Evolutionary conservation across 129 eudicot species (phyloP).

Genomic region (Tagetes erecta): DNA sequence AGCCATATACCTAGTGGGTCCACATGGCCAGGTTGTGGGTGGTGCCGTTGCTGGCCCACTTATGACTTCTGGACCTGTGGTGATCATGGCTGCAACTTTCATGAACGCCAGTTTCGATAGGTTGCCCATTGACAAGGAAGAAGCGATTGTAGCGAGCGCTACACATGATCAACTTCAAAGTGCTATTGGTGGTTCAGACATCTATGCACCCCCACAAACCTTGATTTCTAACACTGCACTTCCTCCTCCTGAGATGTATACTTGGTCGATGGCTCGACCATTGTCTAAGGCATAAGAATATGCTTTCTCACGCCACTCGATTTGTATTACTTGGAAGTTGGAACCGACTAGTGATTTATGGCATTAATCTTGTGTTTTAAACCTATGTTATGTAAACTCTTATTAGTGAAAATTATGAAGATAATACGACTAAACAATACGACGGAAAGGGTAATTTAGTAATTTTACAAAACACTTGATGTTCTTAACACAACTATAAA

Average conservation of each 20-base stretch:
- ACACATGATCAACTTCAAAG: constrained; percentile 38
- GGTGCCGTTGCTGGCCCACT: constrained; percentile 74
- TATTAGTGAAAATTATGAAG: background rate
- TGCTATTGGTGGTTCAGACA: constrained; percentile 38
- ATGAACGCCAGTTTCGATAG: constrained; percentile 68
- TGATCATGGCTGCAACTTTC: constrained; percentile 72
- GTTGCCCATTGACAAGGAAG: constrained; percentile 56
- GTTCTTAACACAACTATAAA: background rate
- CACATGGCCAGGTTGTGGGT: constrained; percentile 73
- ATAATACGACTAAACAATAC: background rate
- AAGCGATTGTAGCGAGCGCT: constrained; percentile 19
- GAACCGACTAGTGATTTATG: background rate
- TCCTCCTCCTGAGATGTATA: constrained; percentile 51
- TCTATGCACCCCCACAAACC: constrained; percentile 54
- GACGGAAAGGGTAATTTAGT: constrained; percentile 16
- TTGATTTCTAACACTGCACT: constrained; percentile 41
- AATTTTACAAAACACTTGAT: background rate
- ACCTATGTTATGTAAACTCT: background rate
- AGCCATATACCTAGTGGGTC: constrained; percentile 64
- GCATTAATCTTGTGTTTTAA: background rate
- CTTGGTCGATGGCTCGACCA: constrained; percentile 57
- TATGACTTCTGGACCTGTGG: constrained; percentile 66
- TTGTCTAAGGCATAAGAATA: constrained; percentile 35
- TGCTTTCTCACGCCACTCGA: background rate
- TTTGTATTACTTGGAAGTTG: constrained; percentile 8